These are phyloP conservation scores for Paraconiothyrium brasiliense DNA, from an alignment of 2,329 filamentous ascomycete species.

Conservation along the genomic window DNA sequence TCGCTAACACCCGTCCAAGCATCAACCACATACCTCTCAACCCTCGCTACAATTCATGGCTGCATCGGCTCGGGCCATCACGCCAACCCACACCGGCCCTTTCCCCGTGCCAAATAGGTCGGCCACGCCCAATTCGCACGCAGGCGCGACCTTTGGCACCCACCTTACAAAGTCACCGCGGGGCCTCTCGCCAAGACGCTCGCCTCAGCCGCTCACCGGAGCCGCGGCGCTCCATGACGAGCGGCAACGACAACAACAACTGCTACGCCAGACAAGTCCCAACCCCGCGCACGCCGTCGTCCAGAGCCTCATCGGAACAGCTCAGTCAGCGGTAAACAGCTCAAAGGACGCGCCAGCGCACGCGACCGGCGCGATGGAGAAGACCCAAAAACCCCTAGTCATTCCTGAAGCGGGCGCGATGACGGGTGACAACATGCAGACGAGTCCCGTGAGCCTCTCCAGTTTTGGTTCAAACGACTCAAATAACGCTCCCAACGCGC, in stretches of 20 bases:
- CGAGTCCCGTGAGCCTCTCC: slow-evolving; percentile 62
- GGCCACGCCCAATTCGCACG: slow-evolving; percentile 48
- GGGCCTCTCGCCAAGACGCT: slow-evolving; percentile 51
- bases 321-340: slow-evolving; percentile 53
- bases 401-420: slow-evolving; percentile 55
- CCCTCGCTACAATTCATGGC: slow-evolving; percentile 49
- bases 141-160: slow-evolving; percentile 45
- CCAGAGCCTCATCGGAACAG: slow-evolving; percentile 54
- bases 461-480: slow-evolving; percentile 64
- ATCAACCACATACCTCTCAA: slow-evolving; percentile 10
- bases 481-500: slow-evolving; percentile 56
- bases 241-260: slow-evolving; percentile 54
- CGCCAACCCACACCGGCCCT: slow-evolving; percentile 53
- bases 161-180: slow-evolving; percentile 55
- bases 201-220: slow-evolving; percentile 57
- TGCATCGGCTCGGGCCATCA: slow-evolving; percentile 54
- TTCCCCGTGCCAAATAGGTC: slow-evolving; percentile 52
- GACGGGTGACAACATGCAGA: slow-evolving; percentile 58
- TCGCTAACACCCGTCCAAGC: slow-evolving; percentile 26
- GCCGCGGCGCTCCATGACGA: slow-evolving; percentile 60
- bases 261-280: slow-evolving; percentile 56
- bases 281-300: slow-evolving; percentile 58
- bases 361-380: slow-evolving; percentile 59
- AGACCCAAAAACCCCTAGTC: slow-evolving; percentile 58
- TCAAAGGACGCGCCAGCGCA: slow-evolving; percentile 55